Evolutionary conservation across 371 early-diverging fungal genomes (phyloP), one percentile per base, ranked within the genome.

Genomic region (Rhizomucor pusillus): DNA sequence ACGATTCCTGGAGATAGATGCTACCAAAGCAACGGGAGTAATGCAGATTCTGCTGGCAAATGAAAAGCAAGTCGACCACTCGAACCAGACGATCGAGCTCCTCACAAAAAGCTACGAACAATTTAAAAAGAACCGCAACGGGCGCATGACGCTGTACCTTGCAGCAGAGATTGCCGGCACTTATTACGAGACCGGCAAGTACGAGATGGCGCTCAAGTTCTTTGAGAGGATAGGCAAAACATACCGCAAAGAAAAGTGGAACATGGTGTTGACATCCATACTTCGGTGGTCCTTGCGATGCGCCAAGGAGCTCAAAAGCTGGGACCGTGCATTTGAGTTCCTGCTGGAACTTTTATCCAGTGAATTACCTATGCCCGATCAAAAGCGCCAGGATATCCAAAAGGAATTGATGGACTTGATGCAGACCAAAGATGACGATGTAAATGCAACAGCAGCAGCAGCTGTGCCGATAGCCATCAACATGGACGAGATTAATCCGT

Each of bases 41-140:
- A 44, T 48, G 34, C 54, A 45, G 0, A 16, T 33, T 2, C 44
- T 64, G 0, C 47, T 72, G 3, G 36, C 41, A 0, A 52, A 53
- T 1, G 88, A 89, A 55, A 72, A 78, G 39, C 54, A 64, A 35
- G 62, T 85, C 14, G 90, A 90, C 59, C 90, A 91, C 56, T 76
- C 88, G 3, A 62, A 73, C 11, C 34, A 82, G 18, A 85, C 89
- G 0, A 90, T 94, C 49, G 92, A 92, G 43, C 63, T 92, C 0
- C 63, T 92, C 23, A 92, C 93, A 1, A 92, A 92, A 61, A 83
- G 92, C 22, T 94, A 92, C 54, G 94, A 94, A 47, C 89, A 90
- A 43, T 94, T 92, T 60, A 92, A 92, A 63, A 73, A 77, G 45
- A 72, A 86, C 43, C 81, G 84, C 18, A 76, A 80, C 43, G 82